Percentiles rank a stretch among this genome's conserved stretches.
Conservation (phyloP, 169 alveolate genomes). For the Sarcocystis neurona region DNA sequence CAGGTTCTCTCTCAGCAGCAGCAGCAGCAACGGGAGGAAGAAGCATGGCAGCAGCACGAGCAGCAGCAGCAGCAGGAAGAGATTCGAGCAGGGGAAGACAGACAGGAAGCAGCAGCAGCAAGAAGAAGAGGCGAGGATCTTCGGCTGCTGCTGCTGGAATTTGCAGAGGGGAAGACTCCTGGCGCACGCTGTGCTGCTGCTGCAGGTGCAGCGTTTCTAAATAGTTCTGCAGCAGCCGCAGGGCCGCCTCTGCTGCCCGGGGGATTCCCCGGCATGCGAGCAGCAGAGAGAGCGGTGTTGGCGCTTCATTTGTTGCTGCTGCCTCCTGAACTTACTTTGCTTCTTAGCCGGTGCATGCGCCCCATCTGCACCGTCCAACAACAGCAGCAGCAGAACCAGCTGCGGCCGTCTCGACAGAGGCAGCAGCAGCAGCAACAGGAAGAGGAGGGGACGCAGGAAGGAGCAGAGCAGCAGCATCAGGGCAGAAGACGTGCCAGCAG, state of each 20-base stretch:
- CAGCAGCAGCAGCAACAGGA: not conserved
- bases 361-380: no score
- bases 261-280: not conserved
- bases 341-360: no score
- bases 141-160: slow-evolving; percentile 10
- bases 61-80: no score
- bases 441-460: not conserved
- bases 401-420: not conserved
- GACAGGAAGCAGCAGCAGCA: no score
- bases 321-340: not conserved
- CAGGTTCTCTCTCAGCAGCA: no score
- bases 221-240: not conserved
- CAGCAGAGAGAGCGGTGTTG: slow-evolving; percentile 6
- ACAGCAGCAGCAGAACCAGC: no score
- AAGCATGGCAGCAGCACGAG: no score
- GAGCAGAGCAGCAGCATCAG: not conserved
- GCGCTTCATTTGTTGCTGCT: slow-evolving; percentile 5
- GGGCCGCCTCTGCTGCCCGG: slow-evolving; percentile 31
- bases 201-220: not conserved
- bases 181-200: not conserved
- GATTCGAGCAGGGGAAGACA: no score
- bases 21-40: no score
- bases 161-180: not conserved
- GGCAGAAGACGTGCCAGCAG: not conserved
- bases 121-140: no score